phyloP scores from a whole-genome alignment of 169 alveolate species.

The Plasmodium falciparum region DNA sequence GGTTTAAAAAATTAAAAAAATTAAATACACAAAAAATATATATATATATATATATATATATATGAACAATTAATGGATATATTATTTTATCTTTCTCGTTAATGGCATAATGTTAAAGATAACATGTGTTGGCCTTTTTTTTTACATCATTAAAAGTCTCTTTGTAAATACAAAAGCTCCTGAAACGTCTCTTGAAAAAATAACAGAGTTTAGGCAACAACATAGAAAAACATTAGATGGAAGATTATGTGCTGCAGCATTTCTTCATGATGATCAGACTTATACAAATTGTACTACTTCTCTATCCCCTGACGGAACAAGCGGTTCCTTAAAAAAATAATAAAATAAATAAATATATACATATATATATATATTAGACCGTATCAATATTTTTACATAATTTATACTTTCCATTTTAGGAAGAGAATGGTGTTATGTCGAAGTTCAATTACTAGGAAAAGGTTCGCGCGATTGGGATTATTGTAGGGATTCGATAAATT shows the following conservation, averaged over 20 bases:
- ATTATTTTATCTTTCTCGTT: not conserved
- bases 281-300: constrained; percentile 92
- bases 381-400: not conserved
- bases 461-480: constrained; percentile 91
- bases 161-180: constrained; percentile 17
- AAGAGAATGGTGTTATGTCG: constrained; percentile 93
- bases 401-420: constrained; percentile 64
- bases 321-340: constrained; percentile 74
- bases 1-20: no score
- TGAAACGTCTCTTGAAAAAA: constrained; percentile 12
- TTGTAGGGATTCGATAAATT: constrained; percentile 85
- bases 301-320: constrained; percentile 92
- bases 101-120: constrained; percentile 17
- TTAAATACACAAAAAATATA: no score
- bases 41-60: no score
- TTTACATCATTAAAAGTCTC: constrained; percentile 3
- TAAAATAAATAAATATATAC: not conserved
- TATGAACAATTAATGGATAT: no score
- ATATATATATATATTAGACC: not conserved
- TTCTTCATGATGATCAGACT: constrained; percentile 90
- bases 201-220: constrained; percentile 90
- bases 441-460: constrained; percentile 89
- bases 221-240: constrained; percentile 92
- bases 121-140: constrained; percentile 10
- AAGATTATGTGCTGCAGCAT: constrained; percentile 92